A percentile compares a stretch with the other conserved stretches of the same genome.
Conservation (phyloP, 805 yeast species). For the Yamadazyma sp. region DNA sequence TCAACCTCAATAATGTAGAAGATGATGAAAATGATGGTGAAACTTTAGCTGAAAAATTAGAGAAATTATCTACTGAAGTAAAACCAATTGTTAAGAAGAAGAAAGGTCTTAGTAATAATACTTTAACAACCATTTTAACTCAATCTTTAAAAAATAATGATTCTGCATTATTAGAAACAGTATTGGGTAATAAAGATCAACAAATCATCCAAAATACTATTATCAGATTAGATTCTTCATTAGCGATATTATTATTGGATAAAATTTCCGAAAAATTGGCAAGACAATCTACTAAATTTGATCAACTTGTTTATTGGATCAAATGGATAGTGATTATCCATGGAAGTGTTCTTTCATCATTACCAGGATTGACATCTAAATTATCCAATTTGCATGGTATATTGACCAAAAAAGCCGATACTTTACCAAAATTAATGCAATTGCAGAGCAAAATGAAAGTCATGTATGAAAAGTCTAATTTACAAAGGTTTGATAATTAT, state of each 20-base stretch:
- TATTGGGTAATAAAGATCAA: conserved; percentile 57
- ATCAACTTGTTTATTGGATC: conserved; percentile 51
- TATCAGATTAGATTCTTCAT: conserved; percentile 44
- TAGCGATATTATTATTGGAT: conserved; percentile 49
- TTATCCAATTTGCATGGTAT: conserved; percentile 46
- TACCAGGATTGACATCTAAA: conserved; percentile 42
- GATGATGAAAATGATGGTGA: conserved; percentile 43
- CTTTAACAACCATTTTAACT: conserved; percentile 72
- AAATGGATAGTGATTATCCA: conserved; percentile 56
- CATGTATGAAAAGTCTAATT: conserved; percentile 42
- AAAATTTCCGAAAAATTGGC: conserved; percentile 51
- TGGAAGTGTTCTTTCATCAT: conserved; percentile 47
- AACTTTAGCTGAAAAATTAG: conserved; percentile 30
- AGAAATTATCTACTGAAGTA: conserved; percentile 41
- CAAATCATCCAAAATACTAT: conserved; percentile 49
- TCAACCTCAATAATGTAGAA: conserved; percentile 54
- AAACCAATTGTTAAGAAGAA: conserved; percentile 23
- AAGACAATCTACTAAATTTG: conserved; percentile 49
- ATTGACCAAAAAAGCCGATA: conserved; percentile 45
- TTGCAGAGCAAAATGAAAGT: conserved; percentile 48
- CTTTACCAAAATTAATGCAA: conserved; percentile 49
- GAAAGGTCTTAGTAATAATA: conserved; percentile 45
- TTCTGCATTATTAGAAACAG: conserved; percentile 79
- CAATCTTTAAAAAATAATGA: conserved; percentile 90
- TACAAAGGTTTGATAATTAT: conserved; percentile 18